A percentile compares a stretch with the other conserved stretches of the same genome.
These are phyloP conservation scores for Rosa hybrid DNA, from an alignment of 331 rosid species.

Conservation along the genomic window DNA sequence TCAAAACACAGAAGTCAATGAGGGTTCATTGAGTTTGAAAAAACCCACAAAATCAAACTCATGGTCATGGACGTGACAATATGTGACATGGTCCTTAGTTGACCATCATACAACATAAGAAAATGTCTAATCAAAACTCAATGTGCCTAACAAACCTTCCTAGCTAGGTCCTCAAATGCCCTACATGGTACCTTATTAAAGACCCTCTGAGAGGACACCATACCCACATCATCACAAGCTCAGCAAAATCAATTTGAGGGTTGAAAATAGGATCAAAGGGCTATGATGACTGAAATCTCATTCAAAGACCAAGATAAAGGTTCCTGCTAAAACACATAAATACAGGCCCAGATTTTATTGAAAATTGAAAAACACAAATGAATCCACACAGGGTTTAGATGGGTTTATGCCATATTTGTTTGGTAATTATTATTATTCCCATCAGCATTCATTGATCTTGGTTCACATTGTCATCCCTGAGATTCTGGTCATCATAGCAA, in stretches of 20 bases:
- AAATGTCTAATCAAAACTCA: slow-evolving; percentile 64
- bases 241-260: slow-evolving; percentile 21
- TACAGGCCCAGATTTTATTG: slow-evolving; percentile 1
- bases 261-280: slow-evolving; percentile 18
- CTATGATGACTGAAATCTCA: slow-evolving; percentile 10
- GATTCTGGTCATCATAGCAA: slow-evolving; percentile 41
- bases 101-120: slow-evolving; percentile 36
- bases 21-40: slow-evolving; percentile 39
- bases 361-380: neutral
- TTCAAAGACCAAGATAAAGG: neutral
- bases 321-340: neutral
- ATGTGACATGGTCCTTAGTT: slow-evolving; percentile 29
- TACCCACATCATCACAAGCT: slow-evolving; percentile 13
- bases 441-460: slow-evolving; percentile 22
- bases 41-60: slow-evolving; percentile 21
- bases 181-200: neutral
- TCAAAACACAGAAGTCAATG: slow-evolving; percentile 58
- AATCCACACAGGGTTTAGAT: neutral
- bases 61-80: slow-evolving; percentile 32
- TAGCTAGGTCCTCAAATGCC: slow-evolving; percentile 10
- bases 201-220: slow-evolving; percentile 13
- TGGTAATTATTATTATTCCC: neutral
- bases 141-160: slow-evolving; percentile 7
- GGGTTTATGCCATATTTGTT: neutral
- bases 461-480: neutral